A percentile compares a stretch with the other conserved stretches of the same genome.
These are phyloP conservation scores for Kwoniella dejecticola DNA, from an alignment of 768 basidiomycete species.

Conservation along the genomic window DNA sequence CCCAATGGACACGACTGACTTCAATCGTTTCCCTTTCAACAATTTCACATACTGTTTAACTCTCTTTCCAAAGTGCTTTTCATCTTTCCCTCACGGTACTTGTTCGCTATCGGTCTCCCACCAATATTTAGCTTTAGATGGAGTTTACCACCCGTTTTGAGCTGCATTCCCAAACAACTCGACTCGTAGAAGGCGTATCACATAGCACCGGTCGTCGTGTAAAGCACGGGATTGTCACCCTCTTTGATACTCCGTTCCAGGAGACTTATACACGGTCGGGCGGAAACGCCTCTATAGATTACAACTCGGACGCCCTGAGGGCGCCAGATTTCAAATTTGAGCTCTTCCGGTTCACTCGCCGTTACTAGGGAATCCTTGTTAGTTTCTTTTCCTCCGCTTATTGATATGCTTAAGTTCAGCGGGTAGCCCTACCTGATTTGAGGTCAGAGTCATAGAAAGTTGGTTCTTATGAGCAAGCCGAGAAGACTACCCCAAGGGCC, in stretches of 20 bases:
- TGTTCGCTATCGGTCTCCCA: conserved; percentile 81
- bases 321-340: conserved; percentile 79
- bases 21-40: conserved; percentile 76
- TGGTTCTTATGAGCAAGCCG: conserved; percentile 61
- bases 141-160: conserved; percentile 80
- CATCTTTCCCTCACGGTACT: conserved; percentile 81
- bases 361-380: conserved; percentile 88
- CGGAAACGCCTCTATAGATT: conserved; percentile 77
- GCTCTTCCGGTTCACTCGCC: conserved; percentile 82
- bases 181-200: conserved; percentile 76
- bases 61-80: conserved; percentile 80
- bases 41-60: conserved; percentile 80
- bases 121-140: conserved; percentile 83
- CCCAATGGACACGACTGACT: conserved; percentile 66
- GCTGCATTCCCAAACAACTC: conserved; percentile 85
- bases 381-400: conserved; percentile 90
- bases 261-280: conserved; percentile 74
- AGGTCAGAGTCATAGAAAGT: conserved; percentile 60
- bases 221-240: conserved; percentile 61
- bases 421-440: conserved; percentile 81
- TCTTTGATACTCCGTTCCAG: conserved; percentile 72
- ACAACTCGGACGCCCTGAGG: conserved; percentile 68
- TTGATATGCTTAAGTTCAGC: conserved; percentile 87
- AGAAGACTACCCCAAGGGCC: conserved; percentile 30
- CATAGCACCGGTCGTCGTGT: conserved; percentile 66